These are phyloP conservation scores for Colletotrichum higginsianum DNA, from an alignment of 2,329 filamentous ascomycete species.

Conservation along the genomic window DNA sequence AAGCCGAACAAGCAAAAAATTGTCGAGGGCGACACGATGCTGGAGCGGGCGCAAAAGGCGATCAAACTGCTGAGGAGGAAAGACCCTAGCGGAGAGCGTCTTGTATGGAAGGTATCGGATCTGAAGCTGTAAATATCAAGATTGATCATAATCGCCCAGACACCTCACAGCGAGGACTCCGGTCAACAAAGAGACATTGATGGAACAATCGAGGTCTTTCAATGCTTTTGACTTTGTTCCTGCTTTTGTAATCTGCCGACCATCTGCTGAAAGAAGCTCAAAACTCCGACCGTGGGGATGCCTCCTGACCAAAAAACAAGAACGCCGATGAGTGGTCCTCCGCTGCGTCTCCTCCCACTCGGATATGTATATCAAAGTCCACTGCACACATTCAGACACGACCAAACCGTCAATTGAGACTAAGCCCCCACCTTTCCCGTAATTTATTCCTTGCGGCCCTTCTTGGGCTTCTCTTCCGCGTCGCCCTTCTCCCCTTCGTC, in stretches of 20 bases:
- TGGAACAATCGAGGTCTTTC: slow-evolving; percentile 6
- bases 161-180: too few species aligned
- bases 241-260: slow-evolving; percentile 43
- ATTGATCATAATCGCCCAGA: neutral
- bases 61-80: slow-evolving; percentile 53
- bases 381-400: neutral
- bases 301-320: slow-evolving; percentile 40
- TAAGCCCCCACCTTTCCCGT: neutral
- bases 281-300: slow-evolving; percentile 41
- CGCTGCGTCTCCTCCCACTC: slow-evolving; percentile 32
- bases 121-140: neutral
- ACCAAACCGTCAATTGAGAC: neutral
- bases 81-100: slow-evolving; percentile 58
- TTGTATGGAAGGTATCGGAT: slow-evolving; percentile 54
- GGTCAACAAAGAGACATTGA: neutral
- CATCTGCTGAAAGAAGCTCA: slow-evolving; percentile 43
- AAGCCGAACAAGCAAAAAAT: slow-evolving; percentile 59
- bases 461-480: slow-evolving; percentile 51
- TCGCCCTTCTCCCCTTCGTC: slow-evolving; percentile 64
- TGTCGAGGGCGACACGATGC: slow-evolving; percentile 56
- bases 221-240: slow-evolving; percentile 41
- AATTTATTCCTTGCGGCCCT: slow-evolving; percentile 39
- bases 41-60: slow-evolving; percentile 58
- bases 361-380: slow-evolving; percentile 12
- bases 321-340: slow-evolving; percentile 39